phyloP scores from a whole-genome alignment of 768 basidiomycete species.

The Termitomyces sp. region DNA sequence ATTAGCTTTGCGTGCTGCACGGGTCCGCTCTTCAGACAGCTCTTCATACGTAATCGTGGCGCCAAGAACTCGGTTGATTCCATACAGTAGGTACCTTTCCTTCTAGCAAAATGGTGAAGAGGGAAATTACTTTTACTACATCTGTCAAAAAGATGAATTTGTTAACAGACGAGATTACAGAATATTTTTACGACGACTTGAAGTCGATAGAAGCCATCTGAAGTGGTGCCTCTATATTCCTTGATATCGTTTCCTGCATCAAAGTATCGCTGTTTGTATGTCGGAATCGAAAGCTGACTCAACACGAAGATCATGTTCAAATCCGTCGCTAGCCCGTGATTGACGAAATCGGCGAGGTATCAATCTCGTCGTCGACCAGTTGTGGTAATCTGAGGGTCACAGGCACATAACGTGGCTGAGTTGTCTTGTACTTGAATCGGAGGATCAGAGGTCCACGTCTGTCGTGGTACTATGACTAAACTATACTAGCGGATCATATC shows the following conservation, averaged over 20 bases:
- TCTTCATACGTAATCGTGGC: not conserved
- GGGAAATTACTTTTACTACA: not conserved
- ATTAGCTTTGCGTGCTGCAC: not conserved
- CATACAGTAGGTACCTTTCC: not conserved
- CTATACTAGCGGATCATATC: slow-evolving; percentile 4
- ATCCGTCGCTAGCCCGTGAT: not conserved
- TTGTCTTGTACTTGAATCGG: slow-evolving; percentile 2
- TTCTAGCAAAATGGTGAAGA: not conserved
- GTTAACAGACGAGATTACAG: not conserved
- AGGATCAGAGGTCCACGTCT: slow-evolving; percentile 5
- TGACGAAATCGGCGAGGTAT: not conserved
- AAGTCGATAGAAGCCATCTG: no score
- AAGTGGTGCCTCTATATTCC: not conserved
- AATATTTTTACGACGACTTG: not conserved
- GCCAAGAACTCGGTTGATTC: not conserved
- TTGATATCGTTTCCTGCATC: no score
- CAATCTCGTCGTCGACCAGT: slow-evolving; percentile 3
- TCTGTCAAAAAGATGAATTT: not conserved
- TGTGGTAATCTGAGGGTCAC: not conserved
- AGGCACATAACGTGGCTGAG: slow-evolving; percentile 12
- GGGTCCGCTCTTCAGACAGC: not conserved
- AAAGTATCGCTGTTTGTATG: not conserved
- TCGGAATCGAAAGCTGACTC: not conserved
- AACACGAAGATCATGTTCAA: no score
- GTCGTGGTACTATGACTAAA: slow-evolving; percentile 3